phyloP scores from a whole-genome alignment of 768 basidiomycete genomes.

The Amanita muscaria region DNA sequence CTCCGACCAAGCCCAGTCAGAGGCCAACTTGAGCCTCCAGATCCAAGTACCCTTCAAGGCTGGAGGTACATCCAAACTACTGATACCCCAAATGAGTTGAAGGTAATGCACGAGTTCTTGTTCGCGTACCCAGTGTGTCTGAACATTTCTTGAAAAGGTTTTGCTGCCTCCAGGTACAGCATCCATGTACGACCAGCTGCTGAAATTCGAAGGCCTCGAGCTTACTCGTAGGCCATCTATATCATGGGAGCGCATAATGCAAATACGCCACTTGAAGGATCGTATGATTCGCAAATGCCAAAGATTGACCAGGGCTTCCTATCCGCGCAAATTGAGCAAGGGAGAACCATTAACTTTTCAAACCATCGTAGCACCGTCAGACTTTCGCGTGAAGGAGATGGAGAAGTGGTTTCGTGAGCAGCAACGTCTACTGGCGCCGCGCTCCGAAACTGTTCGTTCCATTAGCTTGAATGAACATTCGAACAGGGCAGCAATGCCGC shows the following conservation, averaged over 20 bases:
- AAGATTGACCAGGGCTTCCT: conserved; percentile 28
- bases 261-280: conserved; percentile 73
- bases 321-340: conserved; percentile 15
- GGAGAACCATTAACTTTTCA: conserved; percentile 42
- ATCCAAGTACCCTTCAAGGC: conserved; percentile 44
- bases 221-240: conserved; percentile 46
- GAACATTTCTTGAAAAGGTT: conserved; percentile 33
- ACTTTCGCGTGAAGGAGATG: conserved; percentile 73
- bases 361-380: conserved; percentile 57
- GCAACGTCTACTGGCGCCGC: conserved; percentile 21
- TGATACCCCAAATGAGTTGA: conserved; percentile 68
- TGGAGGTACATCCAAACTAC: conserved; percentile 72
- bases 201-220: conserved; percentile 53
- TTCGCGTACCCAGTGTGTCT: background rate
- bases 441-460: background rate
- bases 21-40: conserved; percentile 66
- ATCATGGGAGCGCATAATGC: conserved; percentile 61
- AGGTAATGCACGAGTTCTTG: conserved; percentile 30
- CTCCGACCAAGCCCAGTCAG: conserved; percentile 58
- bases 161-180: conserved; percentile 62
- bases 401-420: conserved; percentile 66
- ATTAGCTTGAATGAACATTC: background rate
- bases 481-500: background rate
- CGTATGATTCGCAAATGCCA: conserved; percentile 77
- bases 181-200: conserved; percentile 54